Base-by-base conservation (phyloP, 2,329 filamentous ascomycete genomes). In the Trichoderma atroviride region DNA sequence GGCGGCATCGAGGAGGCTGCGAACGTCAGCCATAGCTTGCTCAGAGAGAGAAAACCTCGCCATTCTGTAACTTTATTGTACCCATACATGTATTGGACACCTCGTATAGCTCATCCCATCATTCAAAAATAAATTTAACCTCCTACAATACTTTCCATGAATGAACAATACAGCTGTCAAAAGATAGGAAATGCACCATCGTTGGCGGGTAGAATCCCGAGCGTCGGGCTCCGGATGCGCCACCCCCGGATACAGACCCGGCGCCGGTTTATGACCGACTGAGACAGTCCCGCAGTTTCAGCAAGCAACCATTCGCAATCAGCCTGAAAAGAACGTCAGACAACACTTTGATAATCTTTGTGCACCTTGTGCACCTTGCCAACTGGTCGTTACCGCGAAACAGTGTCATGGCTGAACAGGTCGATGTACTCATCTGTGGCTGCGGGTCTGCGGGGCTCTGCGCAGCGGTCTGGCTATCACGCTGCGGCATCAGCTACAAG, bases 401-500 rank as follows among this genome's bases (percentile, higher is more conserved):
- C 31, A n/a, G n/a, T n/a, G 43, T 63, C n/a, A 63, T 63, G 60
- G 60, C 31, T 53, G 47, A 53, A 16, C 60, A 63, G 16, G 47
- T 63, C 14, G 60, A 63, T 53, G 60, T 63, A n/a, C 47, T 63
- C 19, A 63, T 63, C 22, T 53, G 47, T 27, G 47, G 60, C 31
- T 53, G 60, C 60, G 60, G 60, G 31, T 63, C 60, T 19, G 58
- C 58, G 19, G 58, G 58, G 27, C 58, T 61, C 50, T 61, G 58
- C 40, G 58, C 58, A 19, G 58, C 58, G 5, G 58, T 61, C 40
- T 61, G 58, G 58, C 58, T 61, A 9, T 40, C 58, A 33, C 27
- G 58, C 33, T 61, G 40, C 13, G 58, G 58, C 27, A 61, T 61
- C 40, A 50, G 11, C 10, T 61, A 50, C 40, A 61, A 61, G 58